Conservation (phyloP, 345 rosid species). For the Salix suchowensis region DNA sequence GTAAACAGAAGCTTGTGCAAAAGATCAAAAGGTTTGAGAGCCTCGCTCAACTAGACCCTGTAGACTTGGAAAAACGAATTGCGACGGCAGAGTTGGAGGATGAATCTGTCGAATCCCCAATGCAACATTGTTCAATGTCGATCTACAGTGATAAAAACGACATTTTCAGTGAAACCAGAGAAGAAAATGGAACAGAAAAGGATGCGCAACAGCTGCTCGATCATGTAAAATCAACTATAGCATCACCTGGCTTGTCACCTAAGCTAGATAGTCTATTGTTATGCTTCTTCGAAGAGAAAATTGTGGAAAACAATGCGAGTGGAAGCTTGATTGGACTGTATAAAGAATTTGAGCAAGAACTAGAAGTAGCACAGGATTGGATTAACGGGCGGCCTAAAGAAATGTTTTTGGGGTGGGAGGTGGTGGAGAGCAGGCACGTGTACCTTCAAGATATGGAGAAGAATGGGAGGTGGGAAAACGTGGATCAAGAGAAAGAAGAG, state of each 20-base stretch:
- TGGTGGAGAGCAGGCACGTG: constrained; percentile 35
- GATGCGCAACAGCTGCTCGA: constrained; percentile 18
- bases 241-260: neutral
- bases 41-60: constrained; percentile 46
- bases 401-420: constrained; percentile 54
- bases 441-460: constrained; percentile 55
- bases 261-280: constrained; percentile 34
- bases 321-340: neutral
- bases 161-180: neutral
- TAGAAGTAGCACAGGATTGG: constrained; percentile 53
- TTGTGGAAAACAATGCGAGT: constrained; percentile 2
- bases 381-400: constrained; percentile 39
- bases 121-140: neutral
- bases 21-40: constrained; percentile 35
- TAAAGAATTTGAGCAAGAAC: neutral
- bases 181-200: constrained; percentile 7
- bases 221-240: constrained; percentile 5
- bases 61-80: constrained; percentile 59
- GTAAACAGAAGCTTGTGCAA: constrained; percentile 36
- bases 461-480: constrained; percentile 30
- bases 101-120: neutral
- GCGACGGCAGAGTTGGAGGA: constrained; percentile 28
- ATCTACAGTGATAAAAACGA: neutral
- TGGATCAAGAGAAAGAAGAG: constrained; percentile 29
- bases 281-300: constrained; percentile 51